Base-by-base conservation (phyloP, 163 green algal genomes). In the Scenedesmus sp. region DNA sequence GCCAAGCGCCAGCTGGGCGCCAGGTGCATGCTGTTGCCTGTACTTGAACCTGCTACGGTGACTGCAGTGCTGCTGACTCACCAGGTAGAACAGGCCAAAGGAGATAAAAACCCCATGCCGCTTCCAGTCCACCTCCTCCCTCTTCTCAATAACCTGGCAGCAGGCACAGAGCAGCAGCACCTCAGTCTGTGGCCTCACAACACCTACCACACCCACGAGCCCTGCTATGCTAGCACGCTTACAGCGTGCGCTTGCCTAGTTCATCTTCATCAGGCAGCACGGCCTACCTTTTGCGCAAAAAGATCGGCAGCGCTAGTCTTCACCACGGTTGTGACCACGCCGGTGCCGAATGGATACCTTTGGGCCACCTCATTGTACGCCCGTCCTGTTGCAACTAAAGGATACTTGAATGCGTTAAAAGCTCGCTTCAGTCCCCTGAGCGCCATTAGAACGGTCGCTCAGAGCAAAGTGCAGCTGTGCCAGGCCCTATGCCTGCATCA, bases 1-100 rank as follows among this genome's bases (percentile, higher is more conserved):
- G n/a, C 4, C 4, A 20, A 54, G 56, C 12, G 56, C 8, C n/a
- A n/a, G 12, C 13, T 7, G 23, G 60, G 64, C 1, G 2, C 60
- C 5, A 4, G 13, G 52, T 86, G 81, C 18, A 52, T 52, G 54
- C 10, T 13, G n/a, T 57, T n/a, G 5, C n/a, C 74, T 82, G 74
- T 15, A 20, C 8, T 23, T n/a, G 55, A 20, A 23, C 26, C 74
- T 82, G 74, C 26, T 82, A 59, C 26, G 34, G 76, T 84, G 26
- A 9, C 62, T 76, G 60, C 4, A 76, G n/a, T 15, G 84, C 57
- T n/a, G 67, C 20, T 15, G 62, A 26, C 94, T 76, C 59, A 96
- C 94, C 82, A 98, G 92, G 89, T 98, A 98, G 4, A 92, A 93
- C 66, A 98, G 96, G 15, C 97, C 97, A 94, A 98, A 98, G 66